Percentiles rank a stretch among this genome's conserved stretches.
These are phyloP conservation scores for Tolypocladium tropicale DNA, from an alignment of 2,329 filamentous ascomycete genomes.

Conservation along the genomic window DNA sequence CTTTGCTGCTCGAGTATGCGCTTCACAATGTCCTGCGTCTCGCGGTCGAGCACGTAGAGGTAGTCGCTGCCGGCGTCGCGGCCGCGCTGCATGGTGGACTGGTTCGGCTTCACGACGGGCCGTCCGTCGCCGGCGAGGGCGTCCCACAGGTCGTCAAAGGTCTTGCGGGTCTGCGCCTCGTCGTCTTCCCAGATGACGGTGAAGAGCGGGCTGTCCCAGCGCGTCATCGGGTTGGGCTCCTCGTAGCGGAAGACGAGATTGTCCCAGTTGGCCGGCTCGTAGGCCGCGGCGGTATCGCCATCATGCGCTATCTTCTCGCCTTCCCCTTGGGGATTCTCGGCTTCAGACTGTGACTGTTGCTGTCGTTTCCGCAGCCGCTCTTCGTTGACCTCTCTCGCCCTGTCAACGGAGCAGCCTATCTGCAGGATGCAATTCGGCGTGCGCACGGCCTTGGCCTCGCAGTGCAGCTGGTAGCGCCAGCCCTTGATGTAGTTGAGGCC, in stretches of 20 bases:
- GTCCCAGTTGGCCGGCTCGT: constrained; percentile 55
- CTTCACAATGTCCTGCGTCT: constrained; percentile 67
- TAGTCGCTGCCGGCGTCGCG: constrained; percentile 61
- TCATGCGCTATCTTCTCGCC: neutral
- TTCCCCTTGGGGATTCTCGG: neutral
- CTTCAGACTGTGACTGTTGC: constrained; percentile 2
- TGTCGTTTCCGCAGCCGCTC: constrained; percentile 32
- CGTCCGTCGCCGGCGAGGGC: constrained; percentile 52
- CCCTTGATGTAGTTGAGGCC: constrained; percentile 84
- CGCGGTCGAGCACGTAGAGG: constrained; percentile 68
- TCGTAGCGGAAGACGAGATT: constrained; percentile 76
- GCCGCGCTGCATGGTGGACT: constrained; percentile 57
- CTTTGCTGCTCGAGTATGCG: constrained; percentile 58
- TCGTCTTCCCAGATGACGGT: constrained; percentile 69
- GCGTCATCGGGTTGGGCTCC: constrained; percentile 74
- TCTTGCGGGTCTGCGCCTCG: constrained; percentile 41
- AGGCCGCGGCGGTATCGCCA: constrained; percentile 27
- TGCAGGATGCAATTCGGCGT: constrained; percentile 69
- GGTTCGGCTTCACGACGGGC: constrained; percentile 62
- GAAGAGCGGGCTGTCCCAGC: constrained; percentile 79
- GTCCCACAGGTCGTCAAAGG: constrained; percentile 65
- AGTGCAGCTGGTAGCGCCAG: constrained; percentile 78
- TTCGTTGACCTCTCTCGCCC: constrained; percentile 49
- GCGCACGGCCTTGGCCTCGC: constrained; percentile 69
- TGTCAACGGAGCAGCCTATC: constrained; percentile 45